These are phyloP conservation scores for Ceratocystis ficicola DNA, from an alignment of 2,329 filamentous ascomycete genomes.

Conservation along the genomic window DNA sequence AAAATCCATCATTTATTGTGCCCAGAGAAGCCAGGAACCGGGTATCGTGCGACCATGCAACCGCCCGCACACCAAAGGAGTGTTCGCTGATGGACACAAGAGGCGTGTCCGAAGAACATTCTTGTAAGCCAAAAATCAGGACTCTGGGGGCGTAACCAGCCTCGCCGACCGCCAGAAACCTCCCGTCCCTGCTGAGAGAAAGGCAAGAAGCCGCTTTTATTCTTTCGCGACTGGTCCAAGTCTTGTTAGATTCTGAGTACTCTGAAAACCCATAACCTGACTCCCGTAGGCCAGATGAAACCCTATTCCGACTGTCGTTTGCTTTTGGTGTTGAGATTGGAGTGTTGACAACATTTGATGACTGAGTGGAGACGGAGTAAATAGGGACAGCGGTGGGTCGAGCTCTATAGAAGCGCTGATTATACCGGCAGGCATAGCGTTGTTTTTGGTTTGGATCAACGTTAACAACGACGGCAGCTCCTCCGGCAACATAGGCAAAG, in stretches of 20 bases:
- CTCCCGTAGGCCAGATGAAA: slow-evolving; percentile 38
- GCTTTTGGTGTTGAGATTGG: slow-evolving; percentile 47
- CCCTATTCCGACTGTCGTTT: slow-evolving; percentile 50
- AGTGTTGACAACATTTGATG: slow-evolving; percentile 38
- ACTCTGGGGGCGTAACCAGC: slow-evolving; percentile 89
- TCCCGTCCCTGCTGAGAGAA: slow-evolving; percentile 74
- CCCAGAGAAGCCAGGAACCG: slow-evolving; percentile 81
- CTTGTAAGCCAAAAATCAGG: slow-evolving; percentile 74
- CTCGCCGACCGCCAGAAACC: slow-evolving; percentile 83
- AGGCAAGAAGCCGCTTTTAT: slow-evolving; percentile 92
- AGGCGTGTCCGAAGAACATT: slow-evolving; percentile 67
- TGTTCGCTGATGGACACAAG: slow-evolving; percentile 82
- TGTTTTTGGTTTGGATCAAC: slow-evolving; percentile 48
- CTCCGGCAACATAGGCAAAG: slow-evolving; percentile 87
- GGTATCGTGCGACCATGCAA: slow-evolving; percentile 82
- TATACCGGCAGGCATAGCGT: slow-evolving; percentile 31
- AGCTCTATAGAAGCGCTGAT: slow-evolving; percentile 83
- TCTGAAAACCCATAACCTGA: slow-evolving; percentile 37
- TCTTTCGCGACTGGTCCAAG: slow-evolving; percentile 78
- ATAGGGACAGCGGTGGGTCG: slow-evolving; percentile 62
- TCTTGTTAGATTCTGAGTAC: slow-evolving; percentile 54
- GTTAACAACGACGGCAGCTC: slow-evolving; percentile 80
- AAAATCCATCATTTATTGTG: slow-evolving; percentile 79
- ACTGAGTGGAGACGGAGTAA: slow-evolving; percentile 44
- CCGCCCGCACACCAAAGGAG: slow-evolving; percentile 72